These are phyloP conservation scores for Metarhizium anisopliae DNA, from an alignment of 2,329 filamentous ascomycete species.

Conservation along the genomic window DNA sequence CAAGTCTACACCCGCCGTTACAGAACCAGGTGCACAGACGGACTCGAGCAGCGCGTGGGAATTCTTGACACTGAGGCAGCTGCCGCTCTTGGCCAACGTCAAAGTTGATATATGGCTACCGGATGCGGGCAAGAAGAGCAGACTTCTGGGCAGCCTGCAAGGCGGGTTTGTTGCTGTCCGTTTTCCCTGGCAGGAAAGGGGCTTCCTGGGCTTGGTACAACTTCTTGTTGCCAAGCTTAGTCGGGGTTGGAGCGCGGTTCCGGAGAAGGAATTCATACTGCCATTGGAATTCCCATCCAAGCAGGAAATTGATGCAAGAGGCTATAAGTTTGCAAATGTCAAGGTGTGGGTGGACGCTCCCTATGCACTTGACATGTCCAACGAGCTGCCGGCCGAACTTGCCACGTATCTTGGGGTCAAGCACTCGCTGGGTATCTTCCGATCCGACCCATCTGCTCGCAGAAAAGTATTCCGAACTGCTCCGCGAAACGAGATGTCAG, in stretches of 20 bases:
- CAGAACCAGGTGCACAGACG: neutral
- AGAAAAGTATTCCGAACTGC: constrained; percentile 53
- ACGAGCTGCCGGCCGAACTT: constrained; percentile 53
- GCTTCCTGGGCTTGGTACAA: constrained; percentile 37
- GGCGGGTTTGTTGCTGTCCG: constrained; percentile 54
- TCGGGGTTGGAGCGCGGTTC: constrained; percentile 36
- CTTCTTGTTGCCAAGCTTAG: constrained; percentile 41
- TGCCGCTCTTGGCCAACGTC: constrained; percentile 63
- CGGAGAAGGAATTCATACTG: constrained; percentile 56
- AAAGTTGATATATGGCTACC: constrained; percentile 60
- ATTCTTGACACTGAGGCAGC: constrained; percentile 61
- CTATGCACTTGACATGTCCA: constrained; percentile 45
- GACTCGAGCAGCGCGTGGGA: constrained; percentile 43
- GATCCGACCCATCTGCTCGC: constrained; percentile 48
- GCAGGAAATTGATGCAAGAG: constrained; percentile 46
- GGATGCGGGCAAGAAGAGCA: constrained; percentile 45
- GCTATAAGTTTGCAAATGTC: constrained; percentile 53
- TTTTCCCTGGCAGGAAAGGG: constrained; percentile 52
- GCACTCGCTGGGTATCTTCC: constrained; percentile 59
- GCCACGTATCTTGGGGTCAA: constrained; percentile 57
- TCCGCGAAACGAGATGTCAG: constrained; percentile 46
- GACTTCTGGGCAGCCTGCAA: constrained; percentile 42
- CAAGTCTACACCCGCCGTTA: neutral
- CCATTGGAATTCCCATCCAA: constrained; percentile 53
- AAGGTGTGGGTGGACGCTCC: constrained; percentile 55